These are phyloP conservation scores for Termitomyces sp. DNA, from an alignment of 768 basidiomycete genomes.

Conservation along the genomic window DNA sequence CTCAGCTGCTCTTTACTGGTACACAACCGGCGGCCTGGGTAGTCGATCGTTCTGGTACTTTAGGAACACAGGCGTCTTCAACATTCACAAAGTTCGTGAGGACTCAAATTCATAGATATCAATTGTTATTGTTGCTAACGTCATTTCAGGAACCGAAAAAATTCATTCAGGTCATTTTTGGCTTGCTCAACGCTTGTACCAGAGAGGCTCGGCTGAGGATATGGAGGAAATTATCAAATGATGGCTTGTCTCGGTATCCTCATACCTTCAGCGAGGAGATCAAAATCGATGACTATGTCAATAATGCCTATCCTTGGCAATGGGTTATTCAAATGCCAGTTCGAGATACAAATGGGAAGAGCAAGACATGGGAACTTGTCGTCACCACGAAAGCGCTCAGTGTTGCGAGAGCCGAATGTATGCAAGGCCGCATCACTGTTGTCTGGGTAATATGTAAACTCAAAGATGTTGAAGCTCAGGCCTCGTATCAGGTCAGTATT, in stretches of 20 bases:
- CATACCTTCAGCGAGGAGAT: not conserved
- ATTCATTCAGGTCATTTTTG: slow-evolving; percentile 2
- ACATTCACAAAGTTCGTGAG: not conserved
- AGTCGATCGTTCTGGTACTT: not conserved
- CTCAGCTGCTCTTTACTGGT: not conserved
- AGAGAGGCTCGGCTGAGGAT: slow-evolving; percentile 1
- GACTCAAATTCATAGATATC: too few relatives aligned
- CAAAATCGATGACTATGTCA: not conserved
- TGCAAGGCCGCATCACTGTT: slow-evolving; percentile 1
- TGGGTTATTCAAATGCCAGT: slow-evolving; percentile 5
- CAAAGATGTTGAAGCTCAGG: not conserved
- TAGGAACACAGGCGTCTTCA: not conserved
- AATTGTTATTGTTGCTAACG: too few relatives aligned
- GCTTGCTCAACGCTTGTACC: not conserved
- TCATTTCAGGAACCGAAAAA: not conserved
- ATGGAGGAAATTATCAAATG: not conserved
- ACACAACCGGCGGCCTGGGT: not conserved
- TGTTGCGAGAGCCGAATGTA: not conserved
- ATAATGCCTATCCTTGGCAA: not conserved
- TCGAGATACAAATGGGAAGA: not conserved
- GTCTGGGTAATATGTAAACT: not conserved
- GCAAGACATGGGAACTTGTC: not conserved
- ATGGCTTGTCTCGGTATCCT: too few relatives aligned
- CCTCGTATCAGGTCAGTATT: not conserved
- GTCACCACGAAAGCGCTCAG: not conserved